Evolutionary conservation across 768 basidiomycete genomes (phyloP).

Genomic region (Hydnum rufescens): DNA sequence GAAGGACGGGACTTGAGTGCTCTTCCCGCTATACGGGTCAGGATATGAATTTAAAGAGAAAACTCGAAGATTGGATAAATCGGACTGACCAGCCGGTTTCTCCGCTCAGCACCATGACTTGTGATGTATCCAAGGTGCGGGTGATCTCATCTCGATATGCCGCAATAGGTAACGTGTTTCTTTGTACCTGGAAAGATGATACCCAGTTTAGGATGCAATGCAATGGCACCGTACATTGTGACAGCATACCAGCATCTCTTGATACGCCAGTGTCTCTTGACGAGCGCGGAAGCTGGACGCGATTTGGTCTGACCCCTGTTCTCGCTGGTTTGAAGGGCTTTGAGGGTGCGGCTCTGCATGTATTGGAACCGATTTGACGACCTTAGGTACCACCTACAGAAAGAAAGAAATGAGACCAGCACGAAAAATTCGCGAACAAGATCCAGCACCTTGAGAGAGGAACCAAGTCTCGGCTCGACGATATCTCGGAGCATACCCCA

Average conservation of each 20-base stretch:
- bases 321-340: neutral
- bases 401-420: neutral
- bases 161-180: constrained; percentile 72
- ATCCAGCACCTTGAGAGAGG: neutral
- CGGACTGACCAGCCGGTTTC: constrained; percentile 48
- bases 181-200: constrained; percentile 32
- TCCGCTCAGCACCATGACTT: constrained; percentile 74
- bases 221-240: neutral
- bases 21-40: constrained; percentile 55
- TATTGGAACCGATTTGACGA: neutral
- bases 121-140: constrained; percentile 44
- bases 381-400: neutral
- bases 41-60: constrained; percentile 12
- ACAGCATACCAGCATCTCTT: constrained; percentile 36
- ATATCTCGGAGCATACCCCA: constrained; percentile 55
- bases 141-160: constrained; percentile 57
- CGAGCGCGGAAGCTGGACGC: constrained; percentile 39
- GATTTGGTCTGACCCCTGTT: constrained; percentile 30
- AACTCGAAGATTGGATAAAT: constrained; percentile 16
- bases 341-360: neutral
- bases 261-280: constrained; percentile 44
- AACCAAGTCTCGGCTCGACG: constrained; percentile 31
- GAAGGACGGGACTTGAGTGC: constrained; percentile 87
- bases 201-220: neutral
- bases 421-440: neutral